Base-by-base conservation (phyloP, 495 filamentous ascomycete species). In the Podospora didyma region DNA sequence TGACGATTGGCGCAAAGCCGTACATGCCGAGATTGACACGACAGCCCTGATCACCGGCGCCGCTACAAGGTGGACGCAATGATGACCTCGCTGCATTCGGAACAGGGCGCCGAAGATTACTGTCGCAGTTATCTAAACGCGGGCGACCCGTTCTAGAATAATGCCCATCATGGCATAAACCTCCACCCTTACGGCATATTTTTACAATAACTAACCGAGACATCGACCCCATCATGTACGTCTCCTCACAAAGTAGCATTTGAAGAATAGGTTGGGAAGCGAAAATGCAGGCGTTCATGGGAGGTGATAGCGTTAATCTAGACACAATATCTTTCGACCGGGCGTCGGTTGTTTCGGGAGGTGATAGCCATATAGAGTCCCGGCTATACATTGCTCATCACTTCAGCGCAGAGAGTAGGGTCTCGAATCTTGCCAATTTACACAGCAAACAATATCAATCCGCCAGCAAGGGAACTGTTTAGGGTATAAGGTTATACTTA, bases 111-210 rank as follows among this genome's bases (percentile, higher is more conserved):
- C 21, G 39, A 14, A n/a, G 41, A 46, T 10, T 45, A 42, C 22
- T 53, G 51, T 39, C 10, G 14, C 19, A 21, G 12, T 1, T 7
- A 45, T 11, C 21, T 22, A 20, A 34, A 57, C 2, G 23, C 53
- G 20, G 59, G 31, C 41, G 62, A 62, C 37, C 5, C 59, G 17
- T 28, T 68, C 14, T 63, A 23, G 26, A 20, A 58, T 11, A 47
- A 53, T 10, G 10, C 37, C 0, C 65, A 68, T 46, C 60, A 60
- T 49, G 62, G 62, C 16, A 57, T 24, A 39, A 64, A 52, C 45
- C 21, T 69, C 5, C 64, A 70, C 34, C 62, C 68, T 14, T 74
- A 67, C 51, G 72, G 73, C 58, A 67, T 65, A 16, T 71, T 2
- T 73, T 71, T 35, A 57, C 60, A 16, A 69, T 72, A 54, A 56